Evolutionary conservation across 441 rosid species (phyloP).

Genomic region (Rhodomyrtus psidioides): DNA sequence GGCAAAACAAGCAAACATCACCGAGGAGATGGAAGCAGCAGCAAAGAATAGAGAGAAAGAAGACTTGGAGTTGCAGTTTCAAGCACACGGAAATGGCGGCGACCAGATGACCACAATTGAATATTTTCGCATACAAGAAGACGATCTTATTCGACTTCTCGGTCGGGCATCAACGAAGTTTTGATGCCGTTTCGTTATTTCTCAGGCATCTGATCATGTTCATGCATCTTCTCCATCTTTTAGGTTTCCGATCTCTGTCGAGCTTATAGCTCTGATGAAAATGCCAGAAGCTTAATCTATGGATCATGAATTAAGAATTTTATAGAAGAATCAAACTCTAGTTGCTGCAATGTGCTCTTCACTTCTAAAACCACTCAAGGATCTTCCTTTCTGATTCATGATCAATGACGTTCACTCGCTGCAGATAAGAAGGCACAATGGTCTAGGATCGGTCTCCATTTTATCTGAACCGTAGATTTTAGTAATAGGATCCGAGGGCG

Average conservation of each 20-base stretch:
- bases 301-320: background rate
- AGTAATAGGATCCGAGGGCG: too few species aligned
- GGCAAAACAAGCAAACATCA: conserved; percentile 4
- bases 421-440: too few species aligned
- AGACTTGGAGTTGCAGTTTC: background rate
- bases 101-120: background rate
- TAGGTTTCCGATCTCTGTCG: background rate
- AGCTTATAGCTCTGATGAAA: background rate
- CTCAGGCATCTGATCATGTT: background rate
- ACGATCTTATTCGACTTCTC: background rate
- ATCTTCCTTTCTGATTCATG: background rate
- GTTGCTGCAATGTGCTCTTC: background rate
- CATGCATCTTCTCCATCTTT: background rate
- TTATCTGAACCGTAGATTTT: too few species aligned
- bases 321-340: background rate
- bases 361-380: background rate
- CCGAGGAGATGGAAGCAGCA: conserved; percentile 9
- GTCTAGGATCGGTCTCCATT: too few species aligned
- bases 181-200: background rate
- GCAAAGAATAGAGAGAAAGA: background rate
- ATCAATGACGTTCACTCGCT: background rate
- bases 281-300: background rate
- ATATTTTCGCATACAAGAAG: background rate
- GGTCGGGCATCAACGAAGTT: background rate
- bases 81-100: background rate